A percentile compares a stretch with the other conserved stretches of the same genome.
Evolutionary conservation across 78 protist genomes (phyloP).

Genomic region (Chrysochromulina parva): DNA sequence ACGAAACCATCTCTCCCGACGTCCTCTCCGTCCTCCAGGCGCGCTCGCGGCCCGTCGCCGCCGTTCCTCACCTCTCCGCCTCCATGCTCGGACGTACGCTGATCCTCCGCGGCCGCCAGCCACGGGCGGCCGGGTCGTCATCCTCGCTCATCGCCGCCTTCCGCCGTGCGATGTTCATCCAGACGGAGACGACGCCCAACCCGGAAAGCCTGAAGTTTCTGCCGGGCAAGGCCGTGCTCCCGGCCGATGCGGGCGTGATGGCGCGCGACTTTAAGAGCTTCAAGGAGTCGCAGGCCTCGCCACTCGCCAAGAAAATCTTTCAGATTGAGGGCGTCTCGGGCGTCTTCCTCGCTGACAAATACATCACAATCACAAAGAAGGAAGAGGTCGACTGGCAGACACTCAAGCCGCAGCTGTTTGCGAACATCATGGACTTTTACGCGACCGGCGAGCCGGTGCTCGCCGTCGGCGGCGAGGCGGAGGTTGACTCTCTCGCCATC

Average conservation of each 20-base stretch:
- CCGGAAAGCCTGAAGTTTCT: constrained; percentile 68
- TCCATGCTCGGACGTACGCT: too few species aligned
- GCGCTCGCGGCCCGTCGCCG: too few species aligned
- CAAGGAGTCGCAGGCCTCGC: constrained; percentile 62
- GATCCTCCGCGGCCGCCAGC: too few species aligned
- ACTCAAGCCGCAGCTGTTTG: constrained; percentile 46
- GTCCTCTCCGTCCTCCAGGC: too few species aligned
- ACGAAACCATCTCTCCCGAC: too few species aligned
- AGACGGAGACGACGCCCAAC: constrained; percentile 73
- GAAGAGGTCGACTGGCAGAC: constrained; percentile 12
- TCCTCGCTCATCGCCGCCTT: neutral
- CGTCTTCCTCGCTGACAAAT: constrained; percentile 72
- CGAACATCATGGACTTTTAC: constrained; percentile 58
- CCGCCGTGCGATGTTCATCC: constrained; percentile 61
- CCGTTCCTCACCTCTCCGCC: too few species aligned
- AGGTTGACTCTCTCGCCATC: neutral
- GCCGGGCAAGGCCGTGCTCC: constrained; percentile 65
- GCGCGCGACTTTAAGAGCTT: neutral
- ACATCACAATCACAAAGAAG: constrained; percentile 76
- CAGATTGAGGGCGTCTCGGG: constrained; percentile 67
- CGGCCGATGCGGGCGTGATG: neutral
- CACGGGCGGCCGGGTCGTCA: too few species aligned
- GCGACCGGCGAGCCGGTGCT: constrained; percentile 61
- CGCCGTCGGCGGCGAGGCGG: constrained; percentile 24
- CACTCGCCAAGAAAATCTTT: constrained; percentile 75